Evolutionary conservation across 371 early-diverging fungal species (phyloP).

Genomic region (Phascolomyces articulosus): DNA sequence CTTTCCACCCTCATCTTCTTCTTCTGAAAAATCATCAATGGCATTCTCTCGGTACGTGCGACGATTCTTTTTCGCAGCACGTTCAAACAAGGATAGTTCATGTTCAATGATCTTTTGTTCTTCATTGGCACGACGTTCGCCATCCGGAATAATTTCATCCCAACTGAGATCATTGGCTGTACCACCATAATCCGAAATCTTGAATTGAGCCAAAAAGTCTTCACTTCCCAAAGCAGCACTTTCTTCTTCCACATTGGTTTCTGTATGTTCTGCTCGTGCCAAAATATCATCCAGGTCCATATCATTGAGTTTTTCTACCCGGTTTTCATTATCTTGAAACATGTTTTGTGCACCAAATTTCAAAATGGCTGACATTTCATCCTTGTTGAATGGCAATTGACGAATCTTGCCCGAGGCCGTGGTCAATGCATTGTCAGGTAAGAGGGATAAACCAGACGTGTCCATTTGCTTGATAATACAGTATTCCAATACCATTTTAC

Average conservation of each 20-base stretch:
- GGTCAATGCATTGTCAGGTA: conserved; percentile 58
- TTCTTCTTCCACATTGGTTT: conserved; percentile 70
- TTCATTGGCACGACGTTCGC: conserved; percentile 72
- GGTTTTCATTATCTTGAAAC: conserved; percentile 81
- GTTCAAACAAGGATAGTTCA: conserved; percentile 51
- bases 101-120: conserved; percentile 60
- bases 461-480: conserved; percentile 98
- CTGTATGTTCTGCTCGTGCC: conserved; percentile 91
- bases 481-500: conserved; percentile 98
- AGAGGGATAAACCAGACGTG: conserved; percentile 82
- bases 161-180: conserved; percentile 78
- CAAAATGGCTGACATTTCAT: conserved; percentile 92
- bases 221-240: conserved; percentile 73
- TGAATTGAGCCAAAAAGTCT: conserved; percentile 94
- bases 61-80: conserved; percentile 54
- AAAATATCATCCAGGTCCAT: conserved; percentile 96
- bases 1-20: conserved; percentile 24
- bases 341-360: conserved; percentile 98
- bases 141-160: conserved; percentile 96
- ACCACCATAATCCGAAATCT: conserved; percentile 91
- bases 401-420: conserved; percentile 49
- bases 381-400: conserved; percentile 62
- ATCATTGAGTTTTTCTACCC: conserved; percentile 79
- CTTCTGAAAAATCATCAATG: conserved; percentile 23
- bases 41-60: conserved; percentile 37